These are phyloP conservation scores for Pythium chondricola DNA, from an alignment of 352 stramenopile species.

Conservation along the genomic window DNA sequence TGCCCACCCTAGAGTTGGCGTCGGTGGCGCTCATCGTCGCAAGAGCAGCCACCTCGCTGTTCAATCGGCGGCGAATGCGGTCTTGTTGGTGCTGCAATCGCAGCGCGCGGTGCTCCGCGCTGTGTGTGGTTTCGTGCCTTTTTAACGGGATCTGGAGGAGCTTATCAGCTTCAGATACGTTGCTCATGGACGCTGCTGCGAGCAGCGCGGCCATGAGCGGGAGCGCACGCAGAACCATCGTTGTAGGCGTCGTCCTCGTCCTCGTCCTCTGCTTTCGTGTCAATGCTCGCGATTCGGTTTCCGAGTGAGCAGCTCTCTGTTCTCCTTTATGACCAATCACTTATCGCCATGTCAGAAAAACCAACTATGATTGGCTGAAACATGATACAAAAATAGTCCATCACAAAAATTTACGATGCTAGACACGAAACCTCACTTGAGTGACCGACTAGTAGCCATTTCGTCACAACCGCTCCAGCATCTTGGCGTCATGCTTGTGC, in stretches of 20 bases:
- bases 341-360: background rate
- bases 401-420: background rate
- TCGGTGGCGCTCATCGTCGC: background rate
- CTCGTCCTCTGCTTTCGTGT: conserved; percentile 2
- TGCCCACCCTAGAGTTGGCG: conserved; percentile 10
- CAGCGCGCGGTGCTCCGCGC: conserved; percentile 7
- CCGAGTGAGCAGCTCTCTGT: background rate
- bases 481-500: conserved; percentile 44
- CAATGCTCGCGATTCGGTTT: conserved; percentile 2
- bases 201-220: conserved; percentile 1
- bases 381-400: background rate
- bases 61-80: conserved; percentile 36
- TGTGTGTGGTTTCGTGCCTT: conserved; percentile 5
- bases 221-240: background rate
- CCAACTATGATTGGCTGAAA: conserved; percentile 12
- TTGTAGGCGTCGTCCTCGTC: background rate
- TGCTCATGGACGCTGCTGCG: background rate
- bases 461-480: conserved; percentile 52
- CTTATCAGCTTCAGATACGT: conserved; percentile 1
- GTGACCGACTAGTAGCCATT: background rate
- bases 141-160: conserved; percentile 25
- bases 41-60: too few species aligned
- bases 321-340: background rate
- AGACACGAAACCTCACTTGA: conserved; percentile 8
- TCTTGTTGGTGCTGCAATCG: conserved; percentile 34